A percentile compares a stretch with the other conserved stretches of the same genome.
Conservation (phyloP, 352 stramenopile species). For the Globisporangium paroecandrum region DNA sequence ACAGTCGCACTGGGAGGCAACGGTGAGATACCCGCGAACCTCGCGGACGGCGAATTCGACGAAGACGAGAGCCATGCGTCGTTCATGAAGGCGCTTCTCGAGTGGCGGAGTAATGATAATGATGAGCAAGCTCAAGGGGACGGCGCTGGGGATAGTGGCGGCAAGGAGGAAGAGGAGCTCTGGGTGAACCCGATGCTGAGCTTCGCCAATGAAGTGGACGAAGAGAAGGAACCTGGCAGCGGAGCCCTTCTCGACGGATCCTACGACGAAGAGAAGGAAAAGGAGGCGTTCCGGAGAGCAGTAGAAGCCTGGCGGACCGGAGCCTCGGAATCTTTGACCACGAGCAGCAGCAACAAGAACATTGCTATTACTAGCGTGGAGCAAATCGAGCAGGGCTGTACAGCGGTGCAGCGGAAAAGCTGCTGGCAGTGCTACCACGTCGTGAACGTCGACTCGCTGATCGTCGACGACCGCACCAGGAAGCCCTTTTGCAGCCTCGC, state of each 20-base stretch:
- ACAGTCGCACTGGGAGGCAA: constrained; percentile 8
- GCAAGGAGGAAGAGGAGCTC: constrained; percentile 35
- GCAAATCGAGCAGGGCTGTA: constrained; percentile 45
- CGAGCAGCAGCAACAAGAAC: background rate
- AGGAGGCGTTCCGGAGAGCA: constrained; percentile 58
- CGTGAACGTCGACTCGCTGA: constrained; percentile 31
- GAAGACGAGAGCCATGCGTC: constrained; percentile 70
- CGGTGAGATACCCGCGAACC: constrained; percentile 53
- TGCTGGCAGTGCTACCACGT: constrained; percentile 85
- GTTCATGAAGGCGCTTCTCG: constrained; percentile 76
- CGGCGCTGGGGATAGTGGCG: background rate
- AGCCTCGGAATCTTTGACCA: constrained; percentile 5
- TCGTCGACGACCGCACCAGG: constrained; percentile 38
- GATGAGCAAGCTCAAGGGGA: constrained; percentile 10
- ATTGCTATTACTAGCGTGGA: constrained; percentile 18
- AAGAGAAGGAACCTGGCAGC: constrained; percentile 15
- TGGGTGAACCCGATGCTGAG: constrained; percentile 66
- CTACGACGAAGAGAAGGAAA: constrained; percentile 70
- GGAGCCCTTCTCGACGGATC: constrained; percentile 50
- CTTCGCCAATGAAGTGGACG: constrained; percentile 12
- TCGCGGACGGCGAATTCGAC: constrained; percentile 73
- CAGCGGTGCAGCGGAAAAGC: constrained; percentile 44
- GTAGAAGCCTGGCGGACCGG: constrained; percentile 56
- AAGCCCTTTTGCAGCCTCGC: constrained; percentile 50
- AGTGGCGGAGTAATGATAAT: constrained; percentile 58